Evolutionary conservation across 257 asterid species (phyloP), one percentile per base, ranked within the genome.

Genomic region (Thymus quinquecostatus): DNA sequence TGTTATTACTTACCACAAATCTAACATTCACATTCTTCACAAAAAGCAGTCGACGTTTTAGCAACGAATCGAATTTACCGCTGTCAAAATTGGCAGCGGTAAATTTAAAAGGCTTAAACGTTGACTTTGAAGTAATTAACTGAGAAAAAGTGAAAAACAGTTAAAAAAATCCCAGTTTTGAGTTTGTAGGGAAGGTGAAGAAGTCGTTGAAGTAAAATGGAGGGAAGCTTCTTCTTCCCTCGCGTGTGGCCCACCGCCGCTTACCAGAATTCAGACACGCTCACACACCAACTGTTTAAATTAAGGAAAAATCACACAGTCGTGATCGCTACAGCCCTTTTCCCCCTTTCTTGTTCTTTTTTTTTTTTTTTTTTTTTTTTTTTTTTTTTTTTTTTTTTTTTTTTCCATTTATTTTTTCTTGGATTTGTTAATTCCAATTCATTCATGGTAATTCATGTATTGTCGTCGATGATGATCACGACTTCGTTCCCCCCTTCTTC

Each of bases 281-380:
- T 66, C 58, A 48, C 38, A 48, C 58, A 34, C 66, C 33, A 9
- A 38, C 69, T 45, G 38, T 63, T 44, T 69, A 63, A 63, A 54
- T 56, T 11, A 55, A 10, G 3, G 6, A n/a, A 51, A 14, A 5
- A 28, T 21, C 21, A 21, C 2, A 1, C 7, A 28, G 30, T 51
- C 57, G 57, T 51, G 10, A 14, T 28, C 57, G 29, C 32, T 14
- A 66, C 27, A 2, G 0, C 44, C 66, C 34, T 47, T 58, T 7
- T 28, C 21, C 21, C 21, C 21, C 2, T 33, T 65, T 47, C 12
- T 50, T 10, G 8, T 4, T 67, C 12, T 21, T 21, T 21, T 21
- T 21, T 21, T 21, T 70, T 69, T 67, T 55, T 38, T 27, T 40
- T 30, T 8, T 29, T 7, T 28, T 4, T 33, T 65, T 47, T 27